A percentile compares a stretch with the other conserved stretches of the same genome.
These are phyloP conservation scores for Metschnikowia kunwiensis DNA, from an alignment of 805 yeast species.

Conservation along the genomic window DNA sequence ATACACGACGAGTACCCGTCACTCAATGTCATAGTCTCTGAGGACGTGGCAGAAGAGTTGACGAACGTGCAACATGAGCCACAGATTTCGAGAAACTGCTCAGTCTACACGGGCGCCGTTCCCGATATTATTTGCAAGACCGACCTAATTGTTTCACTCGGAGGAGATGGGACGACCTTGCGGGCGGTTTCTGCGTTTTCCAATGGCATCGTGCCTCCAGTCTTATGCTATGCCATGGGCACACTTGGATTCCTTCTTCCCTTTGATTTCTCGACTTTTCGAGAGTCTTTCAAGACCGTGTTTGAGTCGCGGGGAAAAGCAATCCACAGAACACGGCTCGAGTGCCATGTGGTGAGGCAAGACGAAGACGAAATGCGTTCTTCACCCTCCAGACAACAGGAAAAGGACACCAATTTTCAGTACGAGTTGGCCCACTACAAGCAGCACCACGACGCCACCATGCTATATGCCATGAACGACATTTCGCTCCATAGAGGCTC, in stretches of 20 bases:
- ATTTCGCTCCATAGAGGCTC: conserved; percentile 84
- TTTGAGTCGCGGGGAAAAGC: conserved; percentile 68
- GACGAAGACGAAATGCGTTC: conserved; percentile 9
- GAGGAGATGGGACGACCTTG: conserved; percentile 95
- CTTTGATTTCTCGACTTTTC: conserved; percentile 66
- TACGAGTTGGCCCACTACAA: conserved; percentile 18
- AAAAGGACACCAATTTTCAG: conserved; percentile 15
- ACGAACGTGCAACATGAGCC: conserved; percentile 12
- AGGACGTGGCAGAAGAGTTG: conserved; percentile 75
- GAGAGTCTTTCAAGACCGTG: conserved; percentile 60
- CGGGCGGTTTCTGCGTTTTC: conserved; percentile 80
- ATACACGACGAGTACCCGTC: conserved; percentile 61
- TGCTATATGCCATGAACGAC: conserved; percentile 88
- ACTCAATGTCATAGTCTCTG: conserved; percentile 73
- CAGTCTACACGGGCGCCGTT: conserved; percentile 55
- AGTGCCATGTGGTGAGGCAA: conserved; percentile 59
- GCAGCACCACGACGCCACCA: conserved; percentile 24
- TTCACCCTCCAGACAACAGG: conserved; percentile 4
- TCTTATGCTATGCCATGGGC: conserved; percentile 83
- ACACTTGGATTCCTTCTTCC: conserved; percentile 89
- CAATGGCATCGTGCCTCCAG: conserved; percentile 78
- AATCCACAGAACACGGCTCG: conserved; percentile 72
- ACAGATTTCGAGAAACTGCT: conserved; percentile 1
- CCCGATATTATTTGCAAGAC: conserved; percentile 61
- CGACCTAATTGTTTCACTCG: conserved; percentile 80